Percentiles rank a stretch among this genome's conserved stretches.
Conservation (phyloP, 1,284 basidiomycete species). For the Jaminaea rosea region DNA sequence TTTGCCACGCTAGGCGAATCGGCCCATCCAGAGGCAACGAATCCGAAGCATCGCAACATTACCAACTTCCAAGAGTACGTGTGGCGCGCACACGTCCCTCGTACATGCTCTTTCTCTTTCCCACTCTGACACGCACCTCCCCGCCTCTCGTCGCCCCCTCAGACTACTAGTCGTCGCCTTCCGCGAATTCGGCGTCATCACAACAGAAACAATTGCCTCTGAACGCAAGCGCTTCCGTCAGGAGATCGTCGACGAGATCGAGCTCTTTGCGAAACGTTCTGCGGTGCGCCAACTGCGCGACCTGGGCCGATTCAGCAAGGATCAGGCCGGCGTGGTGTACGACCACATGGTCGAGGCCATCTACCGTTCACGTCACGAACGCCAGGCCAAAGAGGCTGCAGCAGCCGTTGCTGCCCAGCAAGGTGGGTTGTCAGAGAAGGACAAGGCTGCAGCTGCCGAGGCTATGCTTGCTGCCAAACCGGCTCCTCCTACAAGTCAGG, state of each 20-base stretch:
- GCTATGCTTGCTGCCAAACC: background rate
- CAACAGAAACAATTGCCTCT: conserved; percentile 81
- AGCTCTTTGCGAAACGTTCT: conserved; percentile 89
- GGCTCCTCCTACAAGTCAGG: conserved; percentile 19
- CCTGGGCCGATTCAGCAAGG: conserved; percentile 74
- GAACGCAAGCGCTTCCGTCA: conserved; percentile 79
- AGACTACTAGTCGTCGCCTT: conserved; percentile 51
- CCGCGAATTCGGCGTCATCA: conserved; percentile 89
- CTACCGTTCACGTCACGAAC: conserved; percentile 41
- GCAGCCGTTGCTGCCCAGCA: background rate
- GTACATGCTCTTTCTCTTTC: too few species aligned
- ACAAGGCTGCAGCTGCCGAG: background rate
- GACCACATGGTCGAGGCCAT: conserved; percentile 46
- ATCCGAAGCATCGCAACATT: conserved; percentile 84
- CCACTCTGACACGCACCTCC: background rate
- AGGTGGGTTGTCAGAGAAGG: too few species aligned
- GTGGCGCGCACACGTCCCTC: too few species aligned
- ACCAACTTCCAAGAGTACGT: conserved; percentile 83
- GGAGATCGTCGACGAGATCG: conserved; percentile 87
- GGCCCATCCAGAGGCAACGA: conserved; percentile 78
- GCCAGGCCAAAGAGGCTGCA: conserved; percentile 2
- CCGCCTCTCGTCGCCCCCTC: background rate
- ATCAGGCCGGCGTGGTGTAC: conserved; percentile 56
- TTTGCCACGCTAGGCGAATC: conserved; percentile 88
- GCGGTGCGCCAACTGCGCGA: conserved; percentile 80